These are phyloP conservation scores for Wallemia hederae DNA, from an alignment of 1,284 basidiomycete genomes.

Conservation along the genomic window DNA sequence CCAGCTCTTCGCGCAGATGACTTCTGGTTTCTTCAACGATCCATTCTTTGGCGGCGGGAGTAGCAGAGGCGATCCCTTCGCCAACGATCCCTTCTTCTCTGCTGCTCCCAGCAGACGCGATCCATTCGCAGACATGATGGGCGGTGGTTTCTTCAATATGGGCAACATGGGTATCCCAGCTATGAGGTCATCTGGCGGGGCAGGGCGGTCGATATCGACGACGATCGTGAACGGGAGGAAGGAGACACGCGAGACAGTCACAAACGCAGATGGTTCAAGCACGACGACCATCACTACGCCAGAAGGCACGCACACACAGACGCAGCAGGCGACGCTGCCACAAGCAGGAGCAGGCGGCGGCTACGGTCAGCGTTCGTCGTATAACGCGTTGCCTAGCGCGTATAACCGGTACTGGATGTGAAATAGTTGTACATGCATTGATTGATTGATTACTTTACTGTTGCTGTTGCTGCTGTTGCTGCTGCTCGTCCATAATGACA, in stretches of 20 bases:
- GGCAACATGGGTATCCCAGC: neutral
- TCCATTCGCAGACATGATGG: neutral
- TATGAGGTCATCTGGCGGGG: neutral
- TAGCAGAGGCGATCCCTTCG: no score
- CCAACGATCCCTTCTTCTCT: no score
- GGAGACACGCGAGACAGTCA: neutral
- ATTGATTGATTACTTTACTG: neutral
- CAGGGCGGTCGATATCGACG: neutral
- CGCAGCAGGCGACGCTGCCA: neutral
- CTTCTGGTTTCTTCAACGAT: neutral
- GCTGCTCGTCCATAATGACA: constrained; percentile 58
- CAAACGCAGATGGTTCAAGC: neutral
- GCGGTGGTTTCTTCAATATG: neutral
- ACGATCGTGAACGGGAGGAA: neutral
- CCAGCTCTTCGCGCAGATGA: neutral
- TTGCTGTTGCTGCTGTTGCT: neutral
- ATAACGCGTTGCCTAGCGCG: neutral
- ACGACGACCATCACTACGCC: neutral
- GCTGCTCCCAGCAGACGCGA: neutral
- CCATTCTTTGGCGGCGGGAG: neutral
- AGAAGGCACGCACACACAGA: neutral
- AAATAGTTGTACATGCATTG: neutral
- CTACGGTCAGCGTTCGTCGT: neutral
- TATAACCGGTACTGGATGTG: neutral
- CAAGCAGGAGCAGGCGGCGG: neutral